Evolutionary conservation across 345 rosid genomes (phyloP).

Genomic region (Noccaea bulbosa): DNA sequence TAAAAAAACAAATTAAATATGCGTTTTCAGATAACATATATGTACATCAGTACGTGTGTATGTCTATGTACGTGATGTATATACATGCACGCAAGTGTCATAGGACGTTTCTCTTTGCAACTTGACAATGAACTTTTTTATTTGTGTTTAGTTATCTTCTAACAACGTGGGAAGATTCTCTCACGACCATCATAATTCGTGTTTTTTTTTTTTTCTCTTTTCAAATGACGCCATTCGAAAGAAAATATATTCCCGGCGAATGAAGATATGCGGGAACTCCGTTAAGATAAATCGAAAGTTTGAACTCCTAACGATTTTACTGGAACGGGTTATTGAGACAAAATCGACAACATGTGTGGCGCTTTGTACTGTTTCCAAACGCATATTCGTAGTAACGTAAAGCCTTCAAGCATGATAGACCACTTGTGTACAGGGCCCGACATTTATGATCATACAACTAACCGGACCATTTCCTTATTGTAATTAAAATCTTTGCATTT

Average conservation of each 20-base stretch:
- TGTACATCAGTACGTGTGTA: slow-evolving; percentile 18
- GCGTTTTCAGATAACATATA: not conserved
- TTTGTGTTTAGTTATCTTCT: slow-evolving; percentile 21
- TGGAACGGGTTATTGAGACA: too few relatives aligned
- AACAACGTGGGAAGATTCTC: slow-evolving; percentile 40
- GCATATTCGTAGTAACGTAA: not conserved
- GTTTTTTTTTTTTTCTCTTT: not conserved
- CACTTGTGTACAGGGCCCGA: not conserved
- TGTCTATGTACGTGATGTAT: not conserved
- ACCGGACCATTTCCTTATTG: slow-evolving; percentile 1
- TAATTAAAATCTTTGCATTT: not conserved
- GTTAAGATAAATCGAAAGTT: not conserved
- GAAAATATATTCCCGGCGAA: slow-evolving; percentile 27
- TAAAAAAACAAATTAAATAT: not conserved
- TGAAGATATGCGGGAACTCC: slow-evolving; percentile 6
- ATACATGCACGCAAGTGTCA: slow-evolving; percentile 9
- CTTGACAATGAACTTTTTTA: slow-evolving; percentile 32
- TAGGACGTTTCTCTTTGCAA: slow-evolving; percentile 31
- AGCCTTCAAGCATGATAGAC: too few relatives aligned
- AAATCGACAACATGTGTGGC: too few relatives aligned
- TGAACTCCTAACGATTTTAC: not conserved
- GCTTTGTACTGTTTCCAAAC: too few relatives aligned
- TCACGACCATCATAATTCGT: slow-evolving; percentile 23
- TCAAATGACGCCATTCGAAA: slow-evolving; percentile 4
- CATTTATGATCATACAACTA: not conserved